A percentile compares a stretch with the other conserved stretches of the same genome.
Conservation (phyloP, 2,329 filamentous ascomycete species). For the Aspergillus texensis region DNA sequence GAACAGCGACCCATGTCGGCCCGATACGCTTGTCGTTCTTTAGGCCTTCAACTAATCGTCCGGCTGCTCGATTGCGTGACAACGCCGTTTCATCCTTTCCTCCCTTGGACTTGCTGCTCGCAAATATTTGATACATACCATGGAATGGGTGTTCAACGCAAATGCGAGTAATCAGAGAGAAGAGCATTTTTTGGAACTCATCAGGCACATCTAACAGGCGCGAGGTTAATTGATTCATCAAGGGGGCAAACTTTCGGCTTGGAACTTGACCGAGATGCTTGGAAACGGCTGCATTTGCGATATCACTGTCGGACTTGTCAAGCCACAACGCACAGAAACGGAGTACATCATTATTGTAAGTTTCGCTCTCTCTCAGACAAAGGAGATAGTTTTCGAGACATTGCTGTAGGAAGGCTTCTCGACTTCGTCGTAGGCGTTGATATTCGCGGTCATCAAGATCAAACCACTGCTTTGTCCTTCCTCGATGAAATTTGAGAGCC, state of each 20-base stretch:
- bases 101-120: constrained; percentile 69
- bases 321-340: constrained; percentile 95
- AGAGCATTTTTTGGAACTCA: constrained; percentile 76
- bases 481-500: constrained; percentile 62
- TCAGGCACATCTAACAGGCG: constrained; percentile 72
- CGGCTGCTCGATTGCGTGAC: constrained; percentile 74
- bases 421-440: constrained; percentile 72
- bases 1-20: constrained; percentile 70
- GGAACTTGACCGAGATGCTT: constrained; percentile 73
- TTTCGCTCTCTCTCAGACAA: constrained; percentile 80
- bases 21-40: constrained; percentile 54
- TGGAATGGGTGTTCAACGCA: constrained; percentile 94
- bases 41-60: constrained; percentile 66
- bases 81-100: constrained; percentile 73
- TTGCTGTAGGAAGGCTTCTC: constrained; percentile 81
- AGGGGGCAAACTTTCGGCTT: constrained; percentile 84
- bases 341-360: constrained; percentile 84
- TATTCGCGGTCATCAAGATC: constrained; percentile 89
- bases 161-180: constrained; percentile 75
- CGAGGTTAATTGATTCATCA: constrained; percentile 98
- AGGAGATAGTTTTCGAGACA: constrained; percentile 93
- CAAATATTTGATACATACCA: constrained; percentile 95
- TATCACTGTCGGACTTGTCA: constrained; percentile 74
- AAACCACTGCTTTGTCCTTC: constrained; percentile 83
- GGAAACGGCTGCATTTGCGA: constrained; percentile 76